phyloP scores from a whole-genome alignment of 352 stramenopile genomes.

The Phytophthora fragariae region DNA sequence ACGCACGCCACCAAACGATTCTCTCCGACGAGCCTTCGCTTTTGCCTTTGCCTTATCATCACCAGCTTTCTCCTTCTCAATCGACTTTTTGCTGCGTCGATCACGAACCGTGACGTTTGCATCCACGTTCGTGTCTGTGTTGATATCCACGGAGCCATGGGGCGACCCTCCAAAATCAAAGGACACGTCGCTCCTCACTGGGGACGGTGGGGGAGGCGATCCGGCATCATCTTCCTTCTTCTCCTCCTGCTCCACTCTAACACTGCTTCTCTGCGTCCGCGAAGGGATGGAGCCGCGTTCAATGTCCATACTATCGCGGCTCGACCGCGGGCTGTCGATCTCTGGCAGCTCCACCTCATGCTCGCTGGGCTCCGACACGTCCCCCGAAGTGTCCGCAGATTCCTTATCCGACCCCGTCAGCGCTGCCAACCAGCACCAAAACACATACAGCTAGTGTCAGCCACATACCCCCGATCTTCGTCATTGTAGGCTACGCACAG shows the following conservation, averaged over 20 bases:
- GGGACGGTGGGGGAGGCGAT: conserved; percentile 19
- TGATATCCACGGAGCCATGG: conserved; percentile 40
- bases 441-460: conserved; percentile 16
- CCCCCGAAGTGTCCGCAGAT: conserved; percentile 50
- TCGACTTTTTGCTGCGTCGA: conserved; percentile 28
- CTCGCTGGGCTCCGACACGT: conserved; percentile 55
- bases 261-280: conserved; percentile 34
- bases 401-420: conserved; percentile 57
- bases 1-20: conserved; percentile 46
- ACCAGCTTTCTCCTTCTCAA: conserved; percentile 9
- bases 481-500: conserved; percentile 22
- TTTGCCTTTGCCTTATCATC: conserved; percentile 12
- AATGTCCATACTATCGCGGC: conserved; percentile 45
- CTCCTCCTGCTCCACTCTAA: conserved; percentile 20
- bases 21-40: conserved; percentile 39
- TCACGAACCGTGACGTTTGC: conserved; percentile 41
- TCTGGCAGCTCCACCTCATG: conserved; percentile 53
- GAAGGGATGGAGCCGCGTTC: conserved; percentile 39
- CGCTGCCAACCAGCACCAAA: conserved; percentile 16
- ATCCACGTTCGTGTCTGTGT: conserved; percentile 8
- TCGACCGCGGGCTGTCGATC: conserved; percentile 40
- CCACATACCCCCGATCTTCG: background rate
- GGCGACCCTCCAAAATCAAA: conserved; percentile 54
- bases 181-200: conserved; percentile 39
- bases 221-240: conserved; percentile 24